phyloP scores from a whole-genome alignment of 345 rosid genomes.

The Zanthoxylum bungeanum region DNA sequence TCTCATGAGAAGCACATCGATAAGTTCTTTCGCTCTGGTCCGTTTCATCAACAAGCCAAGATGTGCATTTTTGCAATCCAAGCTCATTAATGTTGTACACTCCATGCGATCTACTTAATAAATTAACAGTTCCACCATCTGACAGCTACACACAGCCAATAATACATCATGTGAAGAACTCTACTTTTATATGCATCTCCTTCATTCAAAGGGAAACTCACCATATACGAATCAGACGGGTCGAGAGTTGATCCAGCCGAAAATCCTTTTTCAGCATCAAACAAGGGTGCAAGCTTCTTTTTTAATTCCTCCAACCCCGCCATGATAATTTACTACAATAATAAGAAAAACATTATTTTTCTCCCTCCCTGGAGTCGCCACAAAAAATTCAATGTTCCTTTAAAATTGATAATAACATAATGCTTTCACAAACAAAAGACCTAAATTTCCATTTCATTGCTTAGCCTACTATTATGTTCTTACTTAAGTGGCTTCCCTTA shows the following conservation, averaged over 20 bases:
- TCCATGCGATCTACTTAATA: conserved; percentile 95
- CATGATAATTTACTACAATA: conserved; percentile 39
- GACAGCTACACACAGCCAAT: conserved; percentile 51
- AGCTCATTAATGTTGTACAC: conserved; percentile 85
- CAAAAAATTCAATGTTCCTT: neutral
- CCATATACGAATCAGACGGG: conserved; percentile 72
- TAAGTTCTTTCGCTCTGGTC: conserved; percentile 70
- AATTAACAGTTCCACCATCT: conserved; percentile 88
- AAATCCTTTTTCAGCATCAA: conserved; percentile 92
- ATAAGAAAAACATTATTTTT: neutral
- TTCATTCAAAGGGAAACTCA: conserved; percentile 21
- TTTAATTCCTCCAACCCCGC: conserved; percentile 85
- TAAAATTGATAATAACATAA: neutral
- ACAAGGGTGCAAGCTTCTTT: conserved; percentile 84
- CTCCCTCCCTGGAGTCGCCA: neutral
- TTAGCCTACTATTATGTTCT: neutral
- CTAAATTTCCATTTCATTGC: neutral
- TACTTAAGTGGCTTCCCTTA: too few species aligned
- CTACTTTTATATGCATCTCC: neutral
- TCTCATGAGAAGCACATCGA: conserved; percentile 88
- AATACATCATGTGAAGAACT: neutral
- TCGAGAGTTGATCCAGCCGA: conserved; percentile 64
- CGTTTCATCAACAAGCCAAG: conserved; percentile 51
- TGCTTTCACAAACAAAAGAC: neutral
- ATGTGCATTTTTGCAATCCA: conserved; percentile 80